Evolutionary conservation across 768 basidiomycete species (phyloP), one percentile per base, ranked within the genome.

Genomic region (Trametes villosa): DNA sequence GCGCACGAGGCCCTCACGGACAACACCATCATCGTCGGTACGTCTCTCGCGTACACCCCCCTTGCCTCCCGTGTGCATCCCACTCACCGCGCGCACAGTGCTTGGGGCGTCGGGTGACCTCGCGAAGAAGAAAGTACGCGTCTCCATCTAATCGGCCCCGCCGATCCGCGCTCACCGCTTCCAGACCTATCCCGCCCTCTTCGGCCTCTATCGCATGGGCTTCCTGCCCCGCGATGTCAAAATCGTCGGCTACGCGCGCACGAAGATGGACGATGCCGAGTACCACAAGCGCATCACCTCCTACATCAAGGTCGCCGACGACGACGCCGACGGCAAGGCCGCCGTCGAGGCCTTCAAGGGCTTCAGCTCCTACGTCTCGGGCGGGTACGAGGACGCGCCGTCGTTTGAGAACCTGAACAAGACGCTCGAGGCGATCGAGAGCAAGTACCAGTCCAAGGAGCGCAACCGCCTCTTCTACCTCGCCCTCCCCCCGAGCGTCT

Each of bases 21-120:
- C 59, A 94, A 96, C 80, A 95, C 94, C 20, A 73, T 93, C 79
- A 87, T 97, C 78, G 78, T 96, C 69, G 94, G 94, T 91, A 65
- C 68, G 87, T 79, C 29, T 30, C 65, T 67, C 40, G 5, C 40
- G 5, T 9, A 9, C 44, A 45, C n/a, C 11, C 60, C 66, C 48
- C 1, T 26, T 22, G 34, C 52, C 20, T 30, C 52, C 59, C 13
- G 30, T 56, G 17, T 34, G 54, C 38, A 48, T 36, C 36, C 52
- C 1, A 40, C 33, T 31, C 52, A 30, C 45, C 20, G 54, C 17
- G 13, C 27, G 11, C 12, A 22, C 71, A 94, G 96, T 98, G 54
- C 86, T 96, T 62, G 96, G 96, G 57, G 96, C 96, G 3, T 96
- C 94, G 57, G 96, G 96, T 40, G 96, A 99, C 81, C 82, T 99